Evolutionary conservation across 495 filamentous ascomycete genomes (phyloP).

Genomic region (Rusavskia elegans): DNA sequence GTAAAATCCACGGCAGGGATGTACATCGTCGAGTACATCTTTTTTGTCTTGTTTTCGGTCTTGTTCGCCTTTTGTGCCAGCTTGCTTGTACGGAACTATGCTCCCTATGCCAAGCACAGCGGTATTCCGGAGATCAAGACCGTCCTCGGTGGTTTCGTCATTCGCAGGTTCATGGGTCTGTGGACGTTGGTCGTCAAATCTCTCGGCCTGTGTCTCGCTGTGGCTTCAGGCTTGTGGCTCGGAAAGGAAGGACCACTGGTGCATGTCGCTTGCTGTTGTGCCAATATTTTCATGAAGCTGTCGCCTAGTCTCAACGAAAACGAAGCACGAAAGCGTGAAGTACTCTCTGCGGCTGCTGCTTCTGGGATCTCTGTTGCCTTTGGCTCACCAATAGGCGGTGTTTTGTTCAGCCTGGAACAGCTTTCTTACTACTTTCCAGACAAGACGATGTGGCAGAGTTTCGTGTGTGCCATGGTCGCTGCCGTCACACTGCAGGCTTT

Average conservation of each 20-base stretch:
- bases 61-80: slow-evolving; percentile 68
- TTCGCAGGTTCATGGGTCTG: slow-evolving; percentile 75
- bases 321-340: slow-evolving; percentile 92
- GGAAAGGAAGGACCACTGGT: slow-evolving; percentile 96
- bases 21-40: slow-evolving; percentile 72
- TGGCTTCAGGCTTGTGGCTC: slow-evolving; percentile 94
- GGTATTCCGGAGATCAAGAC: slow-evolving; percentile 98
- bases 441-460: slow-evolving; percentile 99
- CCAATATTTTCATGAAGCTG: slow-evolving; percentile 86
- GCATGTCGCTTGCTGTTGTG: slow-evolving; percentile 95
- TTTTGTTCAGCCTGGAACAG: slow-evolving; percentile 90
- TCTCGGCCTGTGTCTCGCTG: slow-evolving; percentile 78
- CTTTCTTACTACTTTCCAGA: slow-evolving; percentile 97
- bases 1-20: slow-evolving; percentile 45
- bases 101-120: slow-evolving; percentile 82
- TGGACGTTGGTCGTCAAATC: slow-evolving; percentile 92
- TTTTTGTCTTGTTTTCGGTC: slow-evolving; percentile 68
- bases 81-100: slow-evolving; percentile 67
- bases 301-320: slow-evolving; percentile 73
- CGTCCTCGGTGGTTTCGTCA: slow-evolving; percentile 86
- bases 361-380: slow-evolving; percentile 96
- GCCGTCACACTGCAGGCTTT: slow-evolving; percentile 84
- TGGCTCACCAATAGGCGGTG: slow-evolving; percentile 87
- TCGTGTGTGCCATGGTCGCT: slow-evolving; percentile 96
- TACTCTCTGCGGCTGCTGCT: slow-evolving; percentile 85